These are phyloP conservation scores for Neonectria faginata DNA, from an alignment of 2,329 filamentous ascomycete genomes.

Conservation along the genomic window DNA sequence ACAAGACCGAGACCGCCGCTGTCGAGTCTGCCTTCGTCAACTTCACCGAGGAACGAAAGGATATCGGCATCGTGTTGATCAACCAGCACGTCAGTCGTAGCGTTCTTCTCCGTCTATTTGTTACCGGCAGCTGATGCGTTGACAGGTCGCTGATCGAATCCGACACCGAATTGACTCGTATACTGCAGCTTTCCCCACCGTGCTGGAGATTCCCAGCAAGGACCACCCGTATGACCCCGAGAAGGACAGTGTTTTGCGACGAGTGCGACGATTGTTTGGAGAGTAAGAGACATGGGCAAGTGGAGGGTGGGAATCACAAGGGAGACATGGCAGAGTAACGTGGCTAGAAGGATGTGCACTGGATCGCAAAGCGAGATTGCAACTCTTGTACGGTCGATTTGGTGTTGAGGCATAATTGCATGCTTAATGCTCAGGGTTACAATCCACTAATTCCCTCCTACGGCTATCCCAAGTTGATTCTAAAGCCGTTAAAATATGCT, in stretches of 20 bases:
- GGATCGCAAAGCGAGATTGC: conserved; percentile 5
- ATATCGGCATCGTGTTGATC: conserved; percentile 96
- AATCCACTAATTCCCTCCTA: conserved; percentile 25
- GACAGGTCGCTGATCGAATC: conserved; percentile 92
- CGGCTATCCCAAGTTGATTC: conserved; percentile 39
- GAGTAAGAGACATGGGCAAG: conserved; percentile 61
- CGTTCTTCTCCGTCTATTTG: not conserved
- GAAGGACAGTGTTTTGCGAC: conserved; percentile 95
- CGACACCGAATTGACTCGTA: conserved; percentile 90
- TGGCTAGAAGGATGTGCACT: conserved; percentile 6
- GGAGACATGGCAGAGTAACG: conserved; percentile 2
- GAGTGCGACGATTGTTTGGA: conserved; percentile 77
- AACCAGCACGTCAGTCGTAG: conserved; percentile 86
- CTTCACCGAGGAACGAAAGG: conserved; percentile 91
- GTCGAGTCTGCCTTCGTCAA: conserved; percentile 92
- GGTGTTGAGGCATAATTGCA: conserved; percentile 24
- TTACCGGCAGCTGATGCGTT: conserved; percentile 35
- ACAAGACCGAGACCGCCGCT: conserved; percentile 86
- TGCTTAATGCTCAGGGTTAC: conserved; percentile 16
- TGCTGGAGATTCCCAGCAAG: conserved; percentile 98
- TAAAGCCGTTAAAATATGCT: conserved; percentile 41
- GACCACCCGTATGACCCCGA: conserved; percentile 99
- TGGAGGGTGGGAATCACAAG: conserved; percentile 22
- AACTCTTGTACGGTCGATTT: conserved; percentile 17
- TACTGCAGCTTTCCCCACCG: conserved; percentile 93